Conservation (phyloP, 1,284 basidiomycete species). For the Sutorius eximius region DNA sequence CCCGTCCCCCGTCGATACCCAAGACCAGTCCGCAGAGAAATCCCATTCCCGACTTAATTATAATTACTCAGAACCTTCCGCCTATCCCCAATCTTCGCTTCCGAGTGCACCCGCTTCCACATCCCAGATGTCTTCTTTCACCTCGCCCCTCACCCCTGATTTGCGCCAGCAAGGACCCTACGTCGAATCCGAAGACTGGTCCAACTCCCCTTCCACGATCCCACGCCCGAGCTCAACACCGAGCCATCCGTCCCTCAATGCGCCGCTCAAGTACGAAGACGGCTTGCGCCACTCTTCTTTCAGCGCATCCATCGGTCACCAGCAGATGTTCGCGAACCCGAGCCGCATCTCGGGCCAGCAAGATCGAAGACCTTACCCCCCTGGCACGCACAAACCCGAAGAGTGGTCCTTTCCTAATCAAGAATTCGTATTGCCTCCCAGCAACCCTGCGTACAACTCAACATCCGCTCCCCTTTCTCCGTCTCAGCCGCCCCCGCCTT, state of each 20-base stretch:
- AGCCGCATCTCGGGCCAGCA: slow-evolving; percentile 69
- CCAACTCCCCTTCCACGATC: slow-evolving; percentile 40
- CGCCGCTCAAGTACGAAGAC: slow-evolving; percentile 63
- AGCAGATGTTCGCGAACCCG: slow-evolving; percentile 61
- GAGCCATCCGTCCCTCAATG: slow-evolving; percentile 45
- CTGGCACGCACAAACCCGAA: slow-evolving; percentile 31
- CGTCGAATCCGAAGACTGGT: slow-evolving; percentile 32
- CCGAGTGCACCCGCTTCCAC: slow-evolving; percentile 49
- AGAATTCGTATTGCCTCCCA: slow-evolving; percentile 34
- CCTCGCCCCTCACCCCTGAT: slow-evolving; percentile 47
- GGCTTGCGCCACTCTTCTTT: slow-evolving; percentile 62
- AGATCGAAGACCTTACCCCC: slow-evolving; percentile 47
- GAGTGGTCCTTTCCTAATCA: slow-evolving; percentile 45
- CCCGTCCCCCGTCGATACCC: slow-evolving; percentile 45
- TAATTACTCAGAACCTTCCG: slow-evolving; percentile 40
- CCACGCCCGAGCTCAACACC: slow-evolving; percentile 59
- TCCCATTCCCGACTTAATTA: slow-evolving; percentile 45
- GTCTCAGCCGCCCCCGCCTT: slow-evolving; percentile 35
- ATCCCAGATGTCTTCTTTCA: slow-evolving; percentile 50
- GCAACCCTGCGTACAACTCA: slow-evolving; percentile 26
- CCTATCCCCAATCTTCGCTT: slow-evolving; percentile 44
- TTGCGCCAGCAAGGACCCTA: slow-evolving; percentile 33
- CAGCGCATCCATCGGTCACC: slow-evolving; percentile 52
- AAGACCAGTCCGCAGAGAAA: slow-evolving; percentile 38
- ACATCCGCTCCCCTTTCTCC: slow-evolving; percentile 24